phyloP scores from a whole-genome alignment of 768 basidiomycete genomes.

The Leccinum sublutescens region DNA sequence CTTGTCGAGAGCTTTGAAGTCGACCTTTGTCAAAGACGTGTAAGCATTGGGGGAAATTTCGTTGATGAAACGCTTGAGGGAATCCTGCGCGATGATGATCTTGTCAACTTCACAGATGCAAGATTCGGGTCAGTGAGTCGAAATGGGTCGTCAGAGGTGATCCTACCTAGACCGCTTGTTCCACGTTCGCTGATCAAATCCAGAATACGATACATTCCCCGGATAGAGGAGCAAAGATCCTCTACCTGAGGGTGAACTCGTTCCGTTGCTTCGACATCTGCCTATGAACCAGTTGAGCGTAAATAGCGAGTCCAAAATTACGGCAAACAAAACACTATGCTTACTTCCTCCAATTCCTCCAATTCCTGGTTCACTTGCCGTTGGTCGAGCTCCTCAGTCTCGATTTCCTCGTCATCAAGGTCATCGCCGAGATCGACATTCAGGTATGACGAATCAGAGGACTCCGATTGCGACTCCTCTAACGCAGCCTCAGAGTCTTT shows the following conservation, averaged over 20 bases:
- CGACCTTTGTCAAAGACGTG: constrained; percentile 52
- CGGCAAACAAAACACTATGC: not conserved
- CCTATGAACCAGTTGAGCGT: constrained; percentile 6
- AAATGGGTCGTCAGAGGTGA: not conserved
- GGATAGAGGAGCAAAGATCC: constrained; percentile 33
- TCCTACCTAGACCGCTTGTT: constrained; percentile 50
- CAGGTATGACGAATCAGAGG: constrained; percentile 22
- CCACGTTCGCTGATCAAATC: constrained; percentile 53
- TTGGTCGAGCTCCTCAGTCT: constrained; percentile 13
- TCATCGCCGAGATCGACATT: constrained; percentile 12
- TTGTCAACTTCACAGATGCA: constrained; percentile 50
- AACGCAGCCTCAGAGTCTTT: not conserved
- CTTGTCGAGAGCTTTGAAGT: constrained; percentile 53
- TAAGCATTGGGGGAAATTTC: constrained; percentile 50
- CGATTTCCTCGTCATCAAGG: constrained; percentile 16
- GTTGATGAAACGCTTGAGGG: constrained; percentile 49
- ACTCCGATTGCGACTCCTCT: constrained; percentile 17
- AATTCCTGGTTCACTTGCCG: constrained; percentile 8
- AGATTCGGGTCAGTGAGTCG: not conserved
- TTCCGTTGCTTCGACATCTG: constrained; percentile 16
- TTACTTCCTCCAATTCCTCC: constrained; percentile 17
- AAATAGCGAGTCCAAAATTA: not conserved
- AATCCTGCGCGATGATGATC: constrained; percentile 56
- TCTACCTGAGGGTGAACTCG: constrained; percentile 6
- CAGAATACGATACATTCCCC: constrained; percentile 50